Base-by-base conservation (phyloP, 805 yeast species). In the Yarrowia divulgata region DNA sequence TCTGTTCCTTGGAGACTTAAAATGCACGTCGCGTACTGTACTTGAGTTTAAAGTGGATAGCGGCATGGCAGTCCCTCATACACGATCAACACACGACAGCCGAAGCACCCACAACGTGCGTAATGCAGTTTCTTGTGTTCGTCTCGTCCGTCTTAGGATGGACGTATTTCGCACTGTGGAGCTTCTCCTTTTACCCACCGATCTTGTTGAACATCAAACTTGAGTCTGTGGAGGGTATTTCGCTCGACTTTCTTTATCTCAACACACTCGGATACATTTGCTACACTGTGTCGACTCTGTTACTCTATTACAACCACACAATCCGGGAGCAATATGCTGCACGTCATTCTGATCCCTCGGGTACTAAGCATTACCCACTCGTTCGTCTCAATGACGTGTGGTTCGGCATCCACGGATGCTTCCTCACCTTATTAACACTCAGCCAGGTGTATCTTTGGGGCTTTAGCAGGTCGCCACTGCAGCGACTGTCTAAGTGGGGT, bases 391-490 rank as follows among this genome's bases (percentile, higher is more conserved):
- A 82, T 32, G 87, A 84, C 72, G 75, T 84, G 8, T 78, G 79
- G 7, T 84, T 83, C 71, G 81, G 82, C 1, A 71, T 75, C 40
- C 87, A 84, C 75, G 85, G 86, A 7, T 71, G 81, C 60, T 37
- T 79, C 1, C 70, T 83, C 42, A 79, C 81, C 34, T 19, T 75
- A 14, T 70, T 79, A 3, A 74, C 80, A 8, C 72, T 81, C 9
- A 75, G 77, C 58, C 87, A 84, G 74, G 75, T 71, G 70, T 77
- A 72, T 46, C 62, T 77, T 23, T 77, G 80, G 76, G 79, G 79
- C 8, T 82, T 81, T 67, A 71, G 76, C 4, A 74, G 79, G 29
- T 74, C 79, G 9, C 70, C 74, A 6, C 68, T 69, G 3, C 80
- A 79, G 69, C 76, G 70, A 9, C 67, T 79, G 37, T 72, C 77